Percentiles rank a stretch among this genome's conserved stretches.
phyloP scores from a whole-genome alignment of 2,329 filamentous ascomycete genomes.

The Xylariaceae sp. region DNA sequence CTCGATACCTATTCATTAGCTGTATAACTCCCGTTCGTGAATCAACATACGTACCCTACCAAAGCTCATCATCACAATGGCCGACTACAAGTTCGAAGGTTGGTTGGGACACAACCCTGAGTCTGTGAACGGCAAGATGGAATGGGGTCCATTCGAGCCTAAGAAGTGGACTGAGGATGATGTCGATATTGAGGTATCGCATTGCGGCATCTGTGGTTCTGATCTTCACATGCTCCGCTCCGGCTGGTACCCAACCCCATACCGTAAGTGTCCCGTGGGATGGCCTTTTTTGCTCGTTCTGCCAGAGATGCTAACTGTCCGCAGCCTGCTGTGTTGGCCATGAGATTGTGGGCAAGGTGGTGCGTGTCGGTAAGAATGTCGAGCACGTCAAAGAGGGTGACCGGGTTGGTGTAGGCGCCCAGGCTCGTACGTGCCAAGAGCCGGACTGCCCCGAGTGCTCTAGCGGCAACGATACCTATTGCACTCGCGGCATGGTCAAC shows the following conservation, averaged over 20 bases:
- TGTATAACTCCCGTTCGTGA: not conserved
- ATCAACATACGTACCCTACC: too few species aligned
- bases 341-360: conserved; percentile 56
- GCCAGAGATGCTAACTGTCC: conserved; percentile 13
- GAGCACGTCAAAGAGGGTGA: conserved; percentile 34
- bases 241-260: conserved; percentile 42
- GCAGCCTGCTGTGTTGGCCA: conserved; percentile 53
- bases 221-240: conserved; percentile 55
- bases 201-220: conserved; percentile 61
- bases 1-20: not conserved
- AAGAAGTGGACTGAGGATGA: conserved; percentile 63
- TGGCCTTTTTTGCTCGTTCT: conserved; percentile 6
- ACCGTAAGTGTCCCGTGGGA: conserved; percentile 29
- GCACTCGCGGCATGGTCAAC: conserved; percentile 33
- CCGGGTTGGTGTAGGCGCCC: conserved; percentile 47
- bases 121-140: conserved; percentile 46
- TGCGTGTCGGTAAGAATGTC: conserved; percentile 59
- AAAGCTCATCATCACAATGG: conserved; percentile 5
- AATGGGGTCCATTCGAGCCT: conserved; percentile 52
- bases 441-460: conserved; percentile 39
- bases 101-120: conserved; percentile 42
- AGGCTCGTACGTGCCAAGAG: conserved; percentile 49
- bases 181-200: conserved; percentile 59
- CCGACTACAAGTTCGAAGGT: conserved; percentile 40
- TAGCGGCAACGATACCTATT: conserved; percentile 38